Evolutionary conservation across 805 yeast genomes (phyloP).

Genomic region (Barnettozyma populi): DNA sequence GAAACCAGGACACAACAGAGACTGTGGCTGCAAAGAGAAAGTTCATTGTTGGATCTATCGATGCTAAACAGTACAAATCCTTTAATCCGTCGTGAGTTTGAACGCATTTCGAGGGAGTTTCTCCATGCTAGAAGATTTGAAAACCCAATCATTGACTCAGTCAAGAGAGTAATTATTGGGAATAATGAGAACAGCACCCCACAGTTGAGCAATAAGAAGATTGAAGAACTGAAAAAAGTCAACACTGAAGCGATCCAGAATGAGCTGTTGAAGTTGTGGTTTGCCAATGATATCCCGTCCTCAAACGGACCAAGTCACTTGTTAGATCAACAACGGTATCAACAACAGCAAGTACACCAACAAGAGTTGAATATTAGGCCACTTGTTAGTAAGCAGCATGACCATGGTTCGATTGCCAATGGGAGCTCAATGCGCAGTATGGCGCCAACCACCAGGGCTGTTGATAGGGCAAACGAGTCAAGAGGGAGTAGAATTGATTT

Average conservation of each 20-base stretch:
- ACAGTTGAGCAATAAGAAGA: neutral
- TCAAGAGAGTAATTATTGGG: slow-evolving; percentile 41
- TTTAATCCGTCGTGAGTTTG: slow-evolving; percentile 69
- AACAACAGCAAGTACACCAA: slow-evolving; percentile 16
- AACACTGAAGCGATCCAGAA: slow-evolving; percentile 17
- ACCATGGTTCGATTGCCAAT: neutral
- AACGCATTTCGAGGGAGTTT: slow-evolving; percentile 69
- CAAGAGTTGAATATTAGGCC: slow-evolving; percentile 10
- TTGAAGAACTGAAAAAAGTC: slow-evolving; percentile 6
- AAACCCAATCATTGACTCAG: slow-evolving; percentile 65
- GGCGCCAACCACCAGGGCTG: slow-evolving; percentile 37
- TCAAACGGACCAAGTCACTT: slow-evolving; percentile 5
- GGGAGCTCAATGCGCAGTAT: neutral
- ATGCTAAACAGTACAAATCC: slow-evolving; percentile 24
- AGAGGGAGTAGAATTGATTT: slow-evolving; percentile 25
- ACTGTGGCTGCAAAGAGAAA: slow-evolving; percentile 79
- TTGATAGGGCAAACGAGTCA: slow-evolving; percentile 28
- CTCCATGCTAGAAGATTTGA: slow-evolving; percentile 59
- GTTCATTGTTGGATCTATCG: slow-evolving; percentile 54
- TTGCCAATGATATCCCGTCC: slow-evolving; percentile 16
- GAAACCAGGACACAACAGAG: slow-evolving; percentile 80
- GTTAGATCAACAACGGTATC: slow-evolving; percentile 11
- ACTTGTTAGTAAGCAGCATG: slow-evolving; percentile 4
- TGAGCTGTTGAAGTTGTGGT: slow-evolving; percentile 22
- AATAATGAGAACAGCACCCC: neutral